These are phyloP conservation scores for Neofusicoccum parvum DNA, from an alignment of 2,329 filamentous ascomycete genomes.

Conservation along the genomic window DNA sequence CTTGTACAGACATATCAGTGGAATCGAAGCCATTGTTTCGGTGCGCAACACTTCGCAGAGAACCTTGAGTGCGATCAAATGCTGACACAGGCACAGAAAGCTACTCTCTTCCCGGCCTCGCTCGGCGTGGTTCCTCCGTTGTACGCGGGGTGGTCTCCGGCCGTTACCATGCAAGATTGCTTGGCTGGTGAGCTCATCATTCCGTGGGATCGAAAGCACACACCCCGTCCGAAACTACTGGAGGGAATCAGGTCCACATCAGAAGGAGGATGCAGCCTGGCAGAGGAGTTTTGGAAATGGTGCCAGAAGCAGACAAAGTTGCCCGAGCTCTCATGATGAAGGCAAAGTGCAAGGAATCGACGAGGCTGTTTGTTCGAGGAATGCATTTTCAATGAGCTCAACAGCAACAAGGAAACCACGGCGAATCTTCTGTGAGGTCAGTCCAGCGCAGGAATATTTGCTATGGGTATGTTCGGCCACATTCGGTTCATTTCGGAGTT, in stretches of 20 bases:
- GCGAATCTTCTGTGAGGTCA: no score
- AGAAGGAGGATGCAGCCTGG: constrained; percentile 43
- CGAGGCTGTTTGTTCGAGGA: no score
- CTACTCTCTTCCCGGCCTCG: not conserved
- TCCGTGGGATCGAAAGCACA: constrained; percentile 49
- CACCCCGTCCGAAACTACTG: constrained; percentile 37
- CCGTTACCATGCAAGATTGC: constrained; percentile 24
- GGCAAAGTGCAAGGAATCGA: no score
- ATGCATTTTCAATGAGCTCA: no score
- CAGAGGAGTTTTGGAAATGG: constrained; percentile 47
- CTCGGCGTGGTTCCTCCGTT: not conserved
- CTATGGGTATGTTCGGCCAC: no score
- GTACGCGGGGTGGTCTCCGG: not conserved
- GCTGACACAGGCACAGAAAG: not conserved
- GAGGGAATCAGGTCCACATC: constrained; percentile 33
- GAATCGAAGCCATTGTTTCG: no score
- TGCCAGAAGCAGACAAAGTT: constrained; percentile 34
- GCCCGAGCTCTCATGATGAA: not conserved
- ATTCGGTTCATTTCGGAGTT: no score
- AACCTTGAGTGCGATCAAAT: no score
- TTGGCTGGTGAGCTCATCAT: constrained; percentile 38
- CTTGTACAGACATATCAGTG: no score
- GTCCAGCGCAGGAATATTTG: no score
- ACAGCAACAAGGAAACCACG: no score
- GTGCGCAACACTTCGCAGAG: no score